phyloP scores from a whole-genome alignment of 768 basidiomycete species.

The Kwoniella sp. region DNA sequence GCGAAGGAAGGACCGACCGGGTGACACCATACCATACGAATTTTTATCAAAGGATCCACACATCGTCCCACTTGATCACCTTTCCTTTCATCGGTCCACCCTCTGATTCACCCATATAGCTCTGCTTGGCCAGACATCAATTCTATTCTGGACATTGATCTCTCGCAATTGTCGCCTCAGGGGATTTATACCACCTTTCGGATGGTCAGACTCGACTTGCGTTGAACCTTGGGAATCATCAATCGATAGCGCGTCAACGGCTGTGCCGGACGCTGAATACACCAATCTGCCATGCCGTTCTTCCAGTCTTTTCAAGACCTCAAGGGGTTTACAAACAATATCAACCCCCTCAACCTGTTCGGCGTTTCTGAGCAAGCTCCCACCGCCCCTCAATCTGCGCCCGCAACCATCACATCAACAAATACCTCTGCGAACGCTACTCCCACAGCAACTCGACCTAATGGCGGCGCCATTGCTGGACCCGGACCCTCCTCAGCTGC shows the following conservation, averaged over 20 bases:
- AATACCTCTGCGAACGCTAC: slow-evolving; percentile 6
- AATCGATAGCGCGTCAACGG: neutral
- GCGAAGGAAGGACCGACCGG: neutral
- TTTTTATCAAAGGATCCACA: neutral
- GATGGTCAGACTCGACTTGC: no score
- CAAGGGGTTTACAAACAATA: slow-evolving; percentile 22
- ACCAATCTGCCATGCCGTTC: slow-evolving; percentile 17
- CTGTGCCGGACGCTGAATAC: neutral
- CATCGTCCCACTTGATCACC: slow-evolving; percentile 2
- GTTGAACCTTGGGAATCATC: no score
- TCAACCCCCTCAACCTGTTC: slow-evolving; percentile 43
- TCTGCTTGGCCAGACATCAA: neutral
- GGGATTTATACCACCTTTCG: no score
- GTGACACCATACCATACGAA: neutral
- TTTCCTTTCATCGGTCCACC: neutral
- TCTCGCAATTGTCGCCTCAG: neutral
- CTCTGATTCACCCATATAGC: neutral
- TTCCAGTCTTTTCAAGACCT: slow-evolving; percentile 35
- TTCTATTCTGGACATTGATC: neutral
- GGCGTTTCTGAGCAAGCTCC: slow-evolving; percentile 8
- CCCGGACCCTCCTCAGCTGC: slow-evolving; percentile 35
- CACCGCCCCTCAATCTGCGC: neutral
- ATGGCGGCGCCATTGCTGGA: slow-evolving; percentile 24
- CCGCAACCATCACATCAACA: neutral
- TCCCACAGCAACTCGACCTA: slow-evolving; percentile 11